Conservation (phyloP, 2,329 filamentous ascomycete genomes). For the Bipolaris bicolor region DNA sequence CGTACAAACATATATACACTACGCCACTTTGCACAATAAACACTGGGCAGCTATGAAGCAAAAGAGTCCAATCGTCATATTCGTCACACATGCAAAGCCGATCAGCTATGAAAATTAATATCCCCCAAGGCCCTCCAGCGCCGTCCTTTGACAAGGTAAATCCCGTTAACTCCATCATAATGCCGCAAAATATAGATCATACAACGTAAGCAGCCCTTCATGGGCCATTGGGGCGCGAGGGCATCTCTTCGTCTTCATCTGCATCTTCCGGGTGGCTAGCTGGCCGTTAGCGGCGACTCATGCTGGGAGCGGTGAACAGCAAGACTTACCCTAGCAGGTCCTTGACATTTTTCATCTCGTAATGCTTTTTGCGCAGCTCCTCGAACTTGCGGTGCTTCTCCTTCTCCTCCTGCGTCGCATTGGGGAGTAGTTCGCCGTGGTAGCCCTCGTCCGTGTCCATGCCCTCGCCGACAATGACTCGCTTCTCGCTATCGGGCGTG, state of each 20-base stretch:
- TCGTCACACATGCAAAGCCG: conserved; percentile 1
- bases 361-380: conserved; percentile 90
- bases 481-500: conserved; percentile 65
- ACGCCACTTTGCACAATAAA: background rate
- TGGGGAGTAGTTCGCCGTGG: conserved; percentile 64
- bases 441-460: conserved; percentile 52
- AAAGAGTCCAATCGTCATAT: background rate
- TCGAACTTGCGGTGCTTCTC: conserved; percentile 95
- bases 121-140: conserved; percentile 2
- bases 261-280: conserved; percentile 11
- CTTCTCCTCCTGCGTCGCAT: conserved; percentile 68
- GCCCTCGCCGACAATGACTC: conserved; percentile 76
- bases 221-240: conserved; percentile 10
- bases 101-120: conserved; percentile 7
- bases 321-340: conserved; percentile 72
- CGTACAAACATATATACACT: background rate
- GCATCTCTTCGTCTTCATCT: conserved; percentile 17
- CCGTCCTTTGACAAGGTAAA: conserved; percentile 2
- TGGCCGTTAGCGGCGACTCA: background rate
- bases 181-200: conserved; percentile 18
- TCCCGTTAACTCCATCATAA: conserved; percentile 19
- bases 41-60: background rate
- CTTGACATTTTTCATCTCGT: conserved; percentile 97
- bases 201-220: conserved; percentile 3
- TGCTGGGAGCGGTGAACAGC: too few species aligned